Base-by-base conservation (phyloP, 192 early-diverging fungal genomes). In the Gaertneriomyces semiglobifer region DNA sequence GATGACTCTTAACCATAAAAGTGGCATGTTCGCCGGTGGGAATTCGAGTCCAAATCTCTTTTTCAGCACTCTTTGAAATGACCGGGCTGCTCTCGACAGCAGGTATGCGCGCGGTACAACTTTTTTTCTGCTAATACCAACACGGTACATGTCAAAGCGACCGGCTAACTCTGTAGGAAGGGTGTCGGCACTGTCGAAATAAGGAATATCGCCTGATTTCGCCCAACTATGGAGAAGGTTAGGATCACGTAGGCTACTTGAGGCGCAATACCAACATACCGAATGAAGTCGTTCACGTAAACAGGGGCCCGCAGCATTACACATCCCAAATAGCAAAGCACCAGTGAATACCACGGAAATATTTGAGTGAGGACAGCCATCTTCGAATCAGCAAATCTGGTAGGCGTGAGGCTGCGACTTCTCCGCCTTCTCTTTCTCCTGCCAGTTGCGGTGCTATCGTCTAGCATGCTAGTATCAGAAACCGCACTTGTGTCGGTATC, bases 291-390 rank as follows among this genome's bases (percentile, higher is more conserved):
- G 2, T 45, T 14, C 51, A 70, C 8, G 6, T 10, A 63, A 10
- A 70, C 44, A 11, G 68, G 68, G 7, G 63, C 16, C 41, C 68
- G 6, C 16, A 70, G 11, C 44, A 70, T n/a, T 18, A 56, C 6
- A 44, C 68, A 70, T 9, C 60, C 68, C 12, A 70, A 33, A 56
- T 63, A 57, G 14, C 47, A 63, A 14, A 70, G 46, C 8, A 62
- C 40, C 51, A 70, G 25, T 5, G 68, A 70, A n/a, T 62, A 63
- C 38, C 43, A 62, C 4, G 66, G 66, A 0, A 42, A 45, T 12
- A 66, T 44, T 46, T 66, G 40, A 11, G 18, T 16, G 16, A 58
- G n/a, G 18, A 58, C 56, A 0, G 5, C 14, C 56, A 58, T 19
- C 50, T 52, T 20, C 4, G n/a, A n/a, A 6, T 52, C 50, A 20